phyloP scores from a whole-genome alignment of 345 rosid species.

The Viola odorata region DNA sequence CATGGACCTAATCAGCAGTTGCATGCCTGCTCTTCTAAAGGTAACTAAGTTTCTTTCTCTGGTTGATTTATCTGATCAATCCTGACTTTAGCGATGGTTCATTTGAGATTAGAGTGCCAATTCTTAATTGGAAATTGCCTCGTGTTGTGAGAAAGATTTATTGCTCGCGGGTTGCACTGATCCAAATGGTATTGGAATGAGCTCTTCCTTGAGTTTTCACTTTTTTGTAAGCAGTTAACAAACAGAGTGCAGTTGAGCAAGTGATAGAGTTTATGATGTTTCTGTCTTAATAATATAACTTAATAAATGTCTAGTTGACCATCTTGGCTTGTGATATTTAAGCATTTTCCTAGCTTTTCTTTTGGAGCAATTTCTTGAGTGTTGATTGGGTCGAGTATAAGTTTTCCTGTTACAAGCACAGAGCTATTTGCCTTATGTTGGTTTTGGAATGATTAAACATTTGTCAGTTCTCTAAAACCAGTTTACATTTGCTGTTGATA shows the following conservation, averaged over 20 bases:
- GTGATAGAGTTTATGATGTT: background rate
- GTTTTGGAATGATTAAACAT: background rate
- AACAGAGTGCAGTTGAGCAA: background rate
- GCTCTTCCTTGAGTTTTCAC: background rate
- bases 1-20: constrained; percentile 3
- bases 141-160: background rate
- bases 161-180: background rate
- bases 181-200: background rate
- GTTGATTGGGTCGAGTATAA: too few relatives aligned
- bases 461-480: background rate
- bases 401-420: background rate
- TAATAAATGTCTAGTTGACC: background rate
- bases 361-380: background rate
- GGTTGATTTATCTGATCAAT: background rate
- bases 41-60: constrained; percentile 6
- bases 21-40: constrained; percentile 10
- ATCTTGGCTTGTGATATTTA: background rate
- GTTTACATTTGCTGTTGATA: background rate
- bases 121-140: background rate
- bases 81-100: too few relatives aligned
- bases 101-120: background rate
- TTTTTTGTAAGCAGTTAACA: background rate
- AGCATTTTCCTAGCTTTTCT: background rate
- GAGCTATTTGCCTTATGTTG: background rate
- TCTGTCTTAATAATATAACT: background rate